Evolutionary conservation across 345 rosid genomes (phyloP).

Genomic region (Erodium maritimum): DNA sequence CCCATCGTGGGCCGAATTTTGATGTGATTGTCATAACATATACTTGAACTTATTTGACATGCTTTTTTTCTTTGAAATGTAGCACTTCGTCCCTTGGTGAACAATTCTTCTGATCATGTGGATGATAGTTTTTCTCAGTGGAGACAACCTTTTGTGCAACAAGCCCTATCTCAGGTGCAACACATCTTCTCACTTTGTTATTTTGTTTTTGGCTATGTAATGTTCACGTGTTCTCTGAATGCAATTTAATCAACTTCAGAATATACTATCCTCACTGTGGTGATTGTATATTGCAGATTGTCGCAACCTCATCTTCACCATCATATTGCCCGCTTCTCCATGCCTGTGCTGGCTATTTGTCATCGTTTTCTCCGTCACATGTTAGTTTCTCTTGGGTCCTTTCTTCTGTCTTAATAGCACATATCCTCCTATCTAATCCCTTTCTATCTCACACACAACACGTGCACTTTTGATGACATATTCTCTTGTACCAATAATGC

Average conservation of each 20-base stretch:
- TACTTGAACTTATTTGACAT: conserved; percentile 9
- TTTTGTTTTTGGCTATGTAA: background rate
- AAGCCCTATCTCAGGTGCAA: conserved; percentile 60
- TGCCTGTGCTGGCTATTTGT: conserved; percentile 65
- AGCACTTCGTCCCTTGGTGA: conserved; percentile 64
- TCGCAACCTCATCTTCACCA: conserved; percentile 45
- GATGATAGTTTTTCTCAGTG: conserved; percentile 56
- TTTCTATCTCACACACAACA: no score
- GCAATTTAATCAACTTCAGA: background rate
- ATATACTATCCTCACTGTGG: conserved; percentile 13
- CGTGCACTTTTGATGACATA: no score
- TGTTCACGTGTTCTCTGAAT: no score
- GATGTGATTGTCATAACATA: background rate
- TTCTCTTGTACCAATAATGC: no score
- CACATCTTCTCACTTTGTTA: background rate
- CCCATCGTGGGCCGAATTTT: no score
- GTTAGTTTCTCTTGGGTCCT: conserved; percentile 31
- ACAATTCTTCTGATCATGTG: conserved; percentile 33
- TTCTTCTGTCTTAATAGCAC: conserved; percentile 2
- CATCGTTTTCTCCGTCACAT: conserved; percentile 74
- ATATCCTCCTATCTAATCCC: no score
- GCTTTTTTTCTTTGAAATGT: conserved; percentile 7
- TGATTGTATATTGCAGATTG: conserved; percentile 48
- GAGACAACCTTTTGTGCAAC: conserved; percentile 59
- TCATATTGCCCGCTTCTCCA: conserved; percentile 51